Percentiles rank a stretch among this genome's conserved stretches.
These are phyloP conservation scores for Alternaria atra DNA, from an alignment of 2,329 filamentous ascomycete genomes.

Conservation along the genomic window DNA sequence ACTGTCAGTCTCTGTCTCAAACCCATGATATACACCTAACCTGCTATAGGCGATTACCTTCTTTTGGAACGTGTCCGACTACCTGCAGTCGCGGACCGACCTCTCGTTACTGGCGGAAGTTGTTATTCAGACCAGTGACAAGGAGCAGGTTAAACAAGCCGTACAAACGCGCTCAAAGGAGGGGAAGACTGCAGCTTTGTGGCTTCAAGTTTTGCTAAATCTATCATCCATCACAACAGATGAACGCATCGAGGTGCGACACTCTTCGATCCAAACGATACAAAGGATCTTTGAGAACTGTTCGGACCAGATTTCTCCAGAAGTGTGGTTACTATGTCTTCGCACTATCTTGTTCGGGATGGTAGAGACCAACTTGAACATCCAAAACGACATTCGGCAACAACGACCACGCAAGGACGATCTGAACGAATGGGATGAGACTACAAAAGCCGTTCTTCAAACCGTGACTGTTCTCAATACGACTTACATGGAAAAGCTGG, in stretches of 20 bases:
- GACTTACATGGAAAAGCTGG: slow-evolving; percentile 78
- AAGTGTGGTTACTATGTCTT: slow-evolving; percentile 85
- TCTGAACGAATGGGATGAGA: slow-evolving; percentile 50
- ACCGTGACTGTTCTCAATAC: slow-evolving; percentile 67
- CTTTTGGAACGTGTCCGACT: slow-evolving; percentile 95
- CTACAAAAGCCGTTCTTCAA: slow-evolving; percentile 50
- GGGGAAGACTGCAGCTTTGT: slow-evolving; percentile 75
- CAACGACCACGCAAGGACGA: slow-evolving; percentile 29
- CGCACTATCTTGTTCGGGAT: slow-evolving; percentile 83
- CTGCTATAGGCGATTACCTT: slow-evolving; percentile 79
- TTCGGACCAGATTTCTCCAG: slow-evolving; percentile 77
- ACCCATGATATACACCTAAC: slow-evolving; percentile 11
- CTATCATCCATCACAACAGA: slow-evolving; percentile 77
- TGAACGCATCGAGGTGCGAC: slow-evolving; percentile 77
- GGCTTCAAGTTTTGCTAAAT: slow-evolving; percentile 78
- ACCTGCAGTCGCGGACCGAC: slow-evolving; percentile 67
- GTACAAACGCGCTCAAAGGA: slow-evolving; percentile 67
- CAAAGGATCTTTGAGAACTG: slow-evolving; percentile 93
- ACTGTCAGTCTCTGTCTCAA: slow-evolving; percentile 66
- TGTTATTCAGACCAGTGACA: slow-evolving; percentile 22
- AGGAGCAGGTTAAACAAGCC: slow-evolving; percentile 65
- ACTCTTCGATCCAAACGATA: slow-evolving; percentile 89
- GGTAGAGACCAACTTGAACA: slow-evolving; percentile 67
- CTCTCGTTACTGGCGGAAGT: slow-evolving; percentile 44
- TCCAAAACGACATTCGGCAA: slow-evolving; percentile 32